phyloP scores from a whole-genome alignment of 306 rosid species.

The Vigna mungo region DNA sequence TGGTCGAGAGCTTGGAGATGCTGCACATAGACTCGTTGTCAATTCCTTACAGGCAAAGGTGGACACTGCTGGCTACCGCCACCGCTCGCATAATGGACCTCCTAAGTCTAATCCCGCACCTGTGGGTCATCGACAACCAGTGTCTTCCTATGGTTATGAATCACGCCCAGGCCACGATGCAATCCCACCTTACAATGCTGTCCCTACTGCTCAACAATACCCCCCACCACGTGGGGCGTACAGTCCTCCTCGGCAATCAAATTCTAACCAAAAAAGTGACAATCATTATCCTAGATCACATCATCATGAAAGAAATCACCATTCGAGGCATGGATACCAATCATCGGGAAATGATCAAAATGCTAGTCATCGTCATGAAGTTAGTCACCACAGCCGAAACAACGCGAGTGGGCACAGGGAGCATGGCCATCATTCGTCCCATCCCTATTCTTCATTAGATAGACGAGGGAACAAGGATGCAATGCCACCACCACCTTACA shows the following conservation, averaged over 20 bases:
- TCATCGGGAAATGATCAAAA: constrained; percentile 55
- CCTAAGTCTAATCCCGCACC: constrained; percentile 42
- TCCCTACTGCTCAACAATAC: constrained; percentile 40
- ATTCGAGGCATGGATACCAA: constrained; percentile 47
- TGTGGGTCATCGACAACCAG: constrained; percentile 40
- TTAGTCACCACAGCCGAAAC: constrained; percentile 49
- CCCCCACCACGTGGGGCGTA: not conserved
- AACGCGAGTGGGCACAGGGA: constrained; percentile 48
- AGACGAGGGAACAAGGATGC: constrained; percentile 57
- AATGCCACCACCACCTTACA: constrained; percentile 61
- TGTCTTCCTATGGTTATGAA: constrained; percentile 47
- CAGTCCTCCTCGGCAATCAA: constrained; percentile 48
- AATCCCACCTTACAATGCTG: constrained; percentile 29
- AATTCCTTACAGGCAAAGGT: constrained; percentile 65
- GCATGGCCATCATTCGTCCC: constrained; percentile 57
- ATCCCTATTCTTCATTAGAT: constrained; percentile 64
- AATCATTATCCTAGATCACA: constrained; percentile 51
- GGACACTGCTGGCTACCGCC: constrained; percentile 48
- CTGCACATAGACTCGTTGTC: constrained; percentile 70
- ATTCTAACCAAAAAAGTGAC: constrained; percentile 55
- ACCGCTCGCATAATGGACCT: constrained; percentile 45
- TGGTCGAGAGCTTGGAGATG: constrained; percentile 75
- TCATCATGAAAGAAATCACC: constrained; percentile 56
- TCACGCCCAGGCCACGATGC: not conserved
- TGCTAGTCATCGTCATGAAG: not conserved